phyloP scores from a whole-genome alignment of 345 rosid genomes.

The Eucalyptus curtisii region DNA sequence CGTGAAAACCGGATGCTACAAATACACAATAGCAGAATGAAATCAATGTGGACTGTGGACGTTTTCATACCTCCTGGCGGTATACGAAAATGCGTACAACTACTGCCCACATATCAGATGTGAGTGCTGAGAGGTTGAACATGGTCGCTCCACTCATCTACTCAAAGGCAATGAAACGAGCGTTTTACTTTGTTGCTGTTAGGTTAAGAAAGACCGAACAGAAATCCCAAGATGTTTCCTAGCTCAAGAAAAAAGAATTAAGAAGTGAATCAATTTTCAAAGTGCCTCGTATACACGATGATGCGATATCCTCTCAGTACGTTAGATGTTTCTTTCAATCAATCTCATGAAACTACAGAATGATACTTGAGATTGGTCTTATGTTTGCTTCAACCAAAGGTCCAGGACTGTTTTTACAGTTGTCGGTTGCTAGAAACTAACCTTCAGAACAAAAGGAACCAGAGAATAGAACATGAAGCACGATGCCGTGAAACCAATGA shows the following conservation, averaged over 20 bases:
- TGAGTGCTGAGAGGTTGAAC: slow-evolving; percentile 48
- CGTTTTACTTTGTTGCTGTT: neutral
- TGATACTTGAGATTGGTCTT: neutral
- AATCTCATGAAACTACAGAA: neutral
- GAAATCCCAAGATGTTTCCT: neutral
- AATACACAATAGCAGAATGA: neutral
- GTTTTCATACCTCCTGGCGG: slow-evolving; percentile 24
- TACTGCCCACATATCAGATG: slow-evolving; percentile 58
- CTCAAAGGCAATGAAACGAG: neutral
- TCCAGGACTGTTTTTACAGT: neutral
- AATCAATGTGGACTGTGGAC: neutral
- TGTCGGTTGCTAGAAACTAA: neutral
- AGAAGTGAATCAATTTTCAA: neutral
- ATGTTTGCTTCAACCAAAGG: neutral
- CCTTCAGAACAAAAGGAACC: slow-evolving; percentile 39
- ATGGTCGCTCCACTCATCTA: slow-evolving; percentile 50
- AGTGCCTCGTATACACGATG: neutral
- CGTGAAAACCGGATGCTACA: neutral
- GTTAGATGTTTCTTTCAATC: neutral
- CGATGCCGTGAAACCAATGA: slow-evolving; percentile 17
- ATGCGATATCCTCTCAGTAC: neutral
- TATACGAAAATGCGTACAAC: slow-evolving; percentile 34
- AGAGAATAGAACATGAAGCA: slow-evolving; percentile 26
- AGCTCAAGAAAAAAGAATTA: neutral
- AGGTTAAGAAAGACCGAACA: neutral